Evolutionary conservation across 1,284 basidiomycete genomes (phyloP), one percentile per base, ranked within the genome.

Genomic region (Trametes polyzona): DNA sequence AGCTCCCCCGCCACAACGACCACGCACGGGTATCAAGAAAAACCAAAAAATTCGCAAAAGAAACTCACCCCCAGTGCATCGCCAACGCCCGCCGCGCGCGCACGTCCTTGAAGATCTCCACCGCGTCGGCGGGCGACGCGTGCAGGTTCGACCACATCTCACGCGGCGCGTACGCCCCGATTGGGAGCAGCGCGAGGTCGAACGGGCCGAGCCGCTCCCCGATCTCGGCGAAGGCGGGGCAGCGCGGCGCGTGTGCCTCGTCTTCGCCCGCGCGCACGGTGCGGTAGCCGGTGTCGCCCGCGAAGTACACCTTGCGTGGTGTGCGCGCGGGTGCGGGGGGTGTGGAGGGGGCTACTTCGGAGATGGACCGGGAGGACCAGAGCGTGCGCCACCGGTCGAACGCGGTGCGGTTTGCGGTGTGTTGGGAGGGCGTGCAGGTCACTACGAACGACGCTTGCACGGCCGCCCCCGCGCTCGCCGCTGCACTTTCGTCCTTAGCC

Each of bases 201-300:
- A 91, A 85, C 1, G 78, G 79, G 0, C 84, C 86, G 52, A 84
- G 83, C 9, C 70, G 70, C 50, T 81, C 74, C 3, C 88, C 88
- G 50, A 90, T 85, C 70, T 87, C 79, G 63, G 79, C 78, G 71
- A 91, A 91, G 1, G 80, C 88, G 11, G 88, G 88, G 66, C 88
- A 90, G 3, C 76, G 71, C 0, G 86, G 82, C 1, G 82, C 74
- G 9, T 71, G 71, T 6, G 83, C 79, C 60, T 83, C 79, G 46
- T 84, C 74, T 60, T 83, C 75, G 1, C 78, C 78, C 29, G 76
- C 71, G 11, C 58, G 55, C 3, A 85, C 80, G 5, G 74, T 66
- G 21, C 79, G 73, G 67, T 86, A 84, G 16, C 83, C 87, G 0
- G 87, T 92, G 69, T 91, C 88, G 10, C 90, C 89, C 4, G 74